Base-by-base conservation (phyloP, 2,329 filamentous ascomycete genomes). In the Cercospora nicotianae region DNA sequence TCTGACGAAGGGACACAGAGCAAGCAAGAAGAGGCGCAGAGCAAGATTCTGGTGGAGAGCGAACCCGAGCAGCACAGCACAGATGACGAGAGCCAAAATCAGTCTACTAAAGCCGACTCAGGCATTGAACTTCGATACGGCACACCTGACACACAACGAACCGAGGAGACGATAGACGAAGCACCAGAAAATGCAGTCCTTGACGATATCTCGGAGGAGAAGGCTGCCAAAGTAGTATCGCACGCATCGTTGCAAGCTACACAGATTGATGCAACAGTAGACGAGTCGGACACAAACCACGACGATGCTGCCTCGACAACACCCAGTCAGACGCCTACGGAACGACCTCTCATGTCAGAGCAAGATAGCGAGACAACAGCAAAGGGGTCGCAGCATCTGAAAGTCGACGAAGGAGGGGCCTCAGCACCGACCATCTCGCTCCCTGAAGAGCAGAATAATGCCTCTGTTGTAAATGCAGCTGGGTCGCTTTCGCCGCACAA, bases 31-130 rank as follows among this genome's bases (percentile, higher is more conserved):
- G 60, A 13, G 36, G 20, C 23, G 23, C 59, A 48, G 59, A 20
- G 28, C 31, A 61, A 58, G 53, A 9, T 31, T 28, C 76, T 74
- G 23, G 64, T 23, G 31, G 68, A 65, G 45, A 39, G 20, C 28
- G 65, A 66, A 20, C 53, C 64, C 30, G 69, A 67, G 39, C 67
- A 55, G 23, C 23, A 60, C 31, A 65, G 58, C 51, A 69, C 69
- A 36, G 70, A 69, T 55, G 70, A 74, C 33, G 69, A 71, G 20
- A 68, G 51, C n/a, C 68, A 72, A 23, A 60, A 70, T 9, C 64
- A 72, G 30, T 78, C 80, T 2, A 79, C 82, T 26, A 84, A 86
- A 67, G 80, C 83, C 26, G 88, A 89, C 72, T 87, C 87, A 45
- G 86, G 82, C 12, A 82, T 87, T 67, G 84, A 82, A 30, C 80